phyloP scores from a whole-genome alignment of 805 yeast species.

The Ogataea ganodermae region DNA sequence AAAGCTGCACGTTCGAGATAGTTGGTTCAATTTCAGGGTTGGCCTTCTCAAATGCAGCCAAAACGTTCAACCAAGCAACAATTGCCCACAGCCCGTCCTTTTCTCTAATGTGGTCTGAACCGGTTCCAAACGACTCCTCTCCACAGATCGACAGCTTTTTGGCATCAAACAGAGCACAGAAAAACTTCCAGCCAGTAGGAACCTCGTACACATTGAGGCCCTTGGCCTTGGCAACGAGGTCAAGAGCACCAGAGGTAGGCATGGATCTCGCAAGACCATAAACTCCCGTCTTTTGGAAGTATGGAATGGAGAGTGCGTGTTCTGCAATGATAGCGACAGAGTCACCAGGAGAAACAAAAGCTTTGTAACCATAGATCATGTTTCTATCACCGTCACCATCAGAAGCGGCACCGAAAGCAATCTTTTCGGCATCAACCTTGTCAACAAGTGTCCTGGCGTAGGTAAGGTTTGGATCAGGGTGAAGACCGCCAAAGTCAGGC shows the following conservation, averaged over 20 bases:
- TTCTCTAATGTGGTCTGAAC: slow-evolving; percentile 95
- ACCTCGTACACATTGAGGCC: slow-evolving; percentile 84
- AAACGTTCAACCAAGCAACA: slow-evolving; percentile 93
- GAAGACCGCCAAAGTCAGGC: slow-evolving; percentile 96
- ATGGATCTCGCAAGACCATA: slow-evolving; percentile 94
- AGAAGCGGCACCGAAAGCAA: slow-evolving; percentile 97
- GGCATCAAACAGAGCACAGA: slow-evolving; percentile 93
- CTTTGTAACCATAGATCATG: slow-evolving; percentile 94
- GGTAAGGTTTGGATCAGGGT: slow-evolving; percentile 97
- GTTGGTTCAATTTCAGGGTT: slow-evolving; percentile 54
- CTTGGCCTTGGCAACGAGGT: slow-evolving; percentile 80
- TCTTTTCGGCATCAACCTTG: slow-evolving; percentile 75
- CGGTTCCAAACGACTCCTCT: slow-evolving; percentile 97
- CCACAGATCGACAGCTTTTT: slow-evolving; percentile 94
- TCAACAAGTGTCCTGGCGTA: slow-evolving; percentile 88
- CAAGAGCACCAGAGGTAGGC: slow-evolving; percentile 97
- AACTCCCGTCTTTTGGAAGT: slow-evolving; percentile 81
- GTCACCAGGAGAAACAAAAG: slow-evolving; percentile 98
- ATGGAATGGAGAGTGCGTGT: slow-evolving; percentile 87
- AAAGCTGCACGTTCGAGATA: slow-evolving; percentile 75
- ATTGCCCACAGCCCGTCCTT: slow-evolving; percentile 98
- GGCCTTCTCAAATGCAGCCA: slow-evolving; percentile 72
- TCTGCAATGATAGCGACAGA: slow-evolving; percentile 97
- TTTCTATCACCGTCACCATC: slow-evolving; percentile 99
- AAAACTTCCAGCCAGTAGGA: slow-evolving; percentile 99